phyloP scores from a whole-genome alignment of 2,329 filamentous ascomycete species.

The Hysterium pulicare region DNA sequence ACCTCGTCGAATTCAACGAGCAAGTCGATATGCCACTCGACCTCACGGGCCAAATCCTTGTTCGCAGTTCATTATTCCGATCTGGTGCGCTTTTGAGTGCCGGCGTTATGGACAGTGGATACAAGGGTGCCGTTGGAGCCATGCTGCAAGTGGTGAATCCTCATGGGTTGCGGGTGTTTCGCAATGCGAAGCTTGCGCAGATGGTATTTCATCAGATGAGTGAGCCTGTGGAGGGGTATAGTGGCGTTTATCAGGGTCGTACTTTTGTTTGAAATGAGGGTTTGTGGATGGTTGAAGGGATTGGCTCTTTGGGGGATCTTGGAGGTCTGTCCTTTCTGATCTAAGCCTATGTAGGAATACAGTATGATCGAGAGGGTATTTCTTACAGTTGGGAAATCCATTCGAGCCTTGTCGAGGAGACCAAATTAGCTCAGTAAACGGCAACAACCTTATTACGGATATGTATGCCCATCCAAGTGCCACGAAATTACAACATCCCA shows the following conservation, averaged over 20 bases:
- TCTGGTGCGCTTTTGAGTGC: slow-evolving; percentile 37
- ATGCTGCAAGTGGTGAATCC: slow-evolving; percentile 39
- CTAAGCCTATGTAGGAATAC: no score
- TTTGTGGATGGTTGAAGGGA: no score
- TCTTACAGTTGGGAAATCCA: no score
- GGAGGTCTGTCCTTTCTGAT: no score
- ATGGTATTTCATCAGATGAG: slow-evolving; percentile 40
- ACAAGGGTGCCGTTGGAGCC: slow-evolving; percentile 40
- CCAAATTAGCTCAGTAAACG: no score
- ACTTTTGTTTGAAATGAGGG: background rate
- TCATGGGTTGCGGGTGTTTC: slow-evolving; percentile 31
- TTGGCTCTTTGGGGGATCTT: no score
- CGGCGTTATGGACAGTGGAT: slow-evolving; percentile 44
- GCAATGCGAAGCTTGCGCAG: slow-evolving; percentile 39
- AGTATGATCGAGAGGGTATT: no score
- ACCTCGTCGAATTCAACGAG: slow-evolving; percentile 43
- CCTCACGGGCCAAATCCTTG: slow-evolving; percentile 40
- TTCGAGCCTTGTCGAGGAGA: no score
- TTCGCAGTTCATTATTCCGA: slow-evolving; percentile 40
- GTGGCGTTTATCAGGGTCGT: slow-evolving; percentile 35
- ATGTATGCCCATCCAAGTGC: no score
- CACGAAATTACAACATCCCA: no score
- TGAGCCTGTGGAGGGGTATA: slow-evolving; percentile 37
- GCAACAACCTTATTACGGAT: no score
- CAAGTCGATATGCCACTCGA: slow-evolving; percentile 37